Conservation (phyloP, 495 filamentous ascomycete species). For the Neurospora tetrasperma region DNA sequence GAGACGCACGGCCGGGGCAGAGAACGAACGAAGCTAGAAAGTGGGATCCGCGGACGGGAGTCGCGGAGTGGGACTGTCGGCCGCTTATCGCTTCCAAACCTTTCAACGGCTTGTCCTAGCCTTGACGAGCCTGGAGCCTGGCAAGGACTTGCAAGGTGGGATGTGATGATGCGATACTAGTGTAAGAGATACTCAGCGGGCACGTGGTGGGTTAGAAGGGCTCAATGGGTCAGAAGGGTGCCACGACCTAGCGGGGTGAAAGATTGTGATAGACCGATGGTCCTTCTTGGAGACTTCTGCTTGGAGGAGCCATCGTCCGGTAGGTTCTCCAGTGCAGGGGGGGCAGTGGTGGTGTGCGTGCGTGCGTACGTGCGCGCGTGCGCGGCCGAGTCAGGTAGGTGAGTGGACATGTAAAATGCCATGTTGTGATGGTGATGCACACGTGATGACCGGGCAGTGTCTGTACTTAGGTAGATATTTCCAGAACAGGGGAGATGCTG, state of each 20-base stretch:
- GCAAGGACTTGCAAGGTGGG: neutral
- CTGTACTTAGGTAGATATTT: neutral
- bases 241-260: neutral
- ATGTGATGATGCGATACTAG: neutral
- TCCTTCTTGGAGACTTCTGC: neutral
- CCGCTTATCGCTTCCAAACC: neutral
- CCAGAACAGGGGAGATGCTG: neutral
- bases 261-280: neutral
- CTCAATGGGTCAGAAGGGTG: neutral
- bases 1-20: neutral
- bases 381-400: neutral
- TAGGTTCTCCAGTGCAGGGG: neutral
- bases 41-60: neutral
- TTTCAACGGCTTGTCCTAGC: neutral
- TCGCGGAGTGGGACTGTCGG: neutral
- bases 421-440: neutral
- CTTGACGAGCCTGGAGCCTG: neutral
- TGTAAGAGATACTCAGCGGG: no score
- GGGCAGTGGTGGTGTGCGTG: neutral
- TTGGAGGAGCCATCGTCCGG: neutral
- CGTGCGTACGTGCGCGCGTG: neutral
- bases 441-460: neutral
- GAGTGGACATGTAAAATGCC: neutral
- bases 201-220: no score
- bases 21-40: neutral